Evolutionary conservation across 2,329 filamentous ascomycete genomes (phyloP).

Genomic region (Pezicula carpinea): DNA sequence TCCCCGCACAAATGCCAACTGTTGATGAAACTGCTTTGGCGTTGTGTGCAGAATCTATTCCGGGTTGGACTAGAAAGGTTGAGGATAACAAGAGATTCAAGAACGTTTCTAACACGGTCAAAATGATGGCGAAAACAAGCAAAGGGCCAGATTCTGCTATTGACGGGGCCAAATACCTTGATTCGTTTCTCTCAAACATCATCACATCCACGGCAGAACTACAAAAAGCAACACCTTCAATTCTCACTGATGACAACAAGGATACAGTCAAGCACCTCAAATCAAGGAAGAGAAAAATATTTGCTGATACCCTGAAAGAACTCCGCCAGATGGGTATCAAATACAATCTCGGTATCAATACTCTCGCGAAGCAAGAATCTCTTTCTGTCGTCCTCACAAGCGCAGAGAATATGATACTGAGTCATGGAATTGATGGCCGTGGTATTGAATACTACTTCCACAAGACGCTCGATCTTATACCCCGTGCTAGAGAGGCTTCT

Average conservation of each 20-base stretch:
- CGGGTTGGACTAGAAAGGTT: slow-evolving; percentile 41
- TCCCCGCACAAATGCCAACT: slow-evolving; percentile 10
- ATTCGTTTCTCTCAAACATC: slow-evolving; percentile 65
- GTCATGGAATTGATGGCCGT: slow-evolving; percentile 20
- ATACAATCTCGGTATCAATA: slow-evolving; percentile 71
- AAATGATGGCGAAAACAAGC: slow-evolving; percentile 67
- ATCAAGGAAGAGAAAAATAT: slow-evolving; percentile 81
- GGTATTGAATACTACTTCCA: slow-evolving; percentile 71
- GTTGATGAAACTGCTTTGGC: slow-evolving; percentile 23
- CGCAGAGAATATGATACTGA: slow-evolving; percentile 34
- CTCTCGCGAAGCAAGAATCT: slow-evolving; percentile 69
- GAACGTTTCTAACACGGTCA: slow-evolving; percentile 64
- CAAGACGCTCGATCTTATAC: slow-evolving; percentile 69
- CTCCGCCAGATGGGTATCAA: slow-evolving; percentile 86
- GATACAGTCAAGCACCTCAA: slow-evolving; percentile 82
- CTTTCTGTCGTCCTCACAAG: slow-evolving; percentile 64
- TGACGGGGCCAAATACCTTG: slow-evolving; percentile 54
- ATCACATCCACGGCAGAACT: slow-evolving; percentile 66
- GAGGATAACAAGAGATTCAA: slow-evolving; percentile 52
- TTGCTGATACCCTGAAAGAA: slow-evolving; percentile 80
- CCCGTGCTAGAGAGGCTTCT: slow-evolving; percentile 60
- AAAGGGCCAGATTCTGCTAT: slow-evolving; percentile 46
- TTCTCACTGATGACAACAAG: slow-evolving; percentile 85
- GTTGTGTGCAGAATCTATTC: slow-evolving; percentile 25
- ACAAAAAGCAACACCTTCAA: slow-evolving; percentile 75